Evolutionary conservation across 495 filamentous ascomycete species (phyloP), one percentile per base, ranked within the genome.

Genomic region (Cairneyella variabilis): DNA sequence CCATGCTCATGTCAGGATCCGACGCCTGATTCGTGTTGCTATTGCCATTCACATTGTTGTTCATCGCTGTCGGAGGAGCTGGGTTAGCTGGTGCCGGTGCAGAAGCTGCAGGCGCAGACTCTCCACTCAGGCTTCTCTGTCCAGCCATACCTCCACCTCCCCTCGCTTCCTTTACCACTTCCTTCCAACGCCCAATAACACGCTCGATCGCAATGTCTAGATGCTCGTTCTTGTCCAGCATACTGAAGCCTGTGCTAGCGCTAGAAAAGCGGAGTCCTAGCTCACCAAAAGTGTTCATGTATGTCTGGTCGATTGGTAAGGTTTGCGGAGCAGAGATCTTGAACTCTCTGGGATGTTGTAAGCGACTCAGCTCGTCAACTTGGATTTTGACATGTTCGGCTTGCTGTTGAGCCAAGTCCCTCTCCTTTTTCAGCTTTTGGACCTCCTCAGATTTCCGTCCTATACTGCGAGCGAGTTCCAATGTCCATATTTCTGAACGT

Each of bases 381-480:
- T 89, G 84, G 0, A 72, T 67, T 48, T 82, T 84, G 18, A 93
- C 76, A 60, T 90, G 83, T 32, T 79, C 79, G 20, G 84, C 83
- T 64, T 95, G 86, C 61, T 88, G 84, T 42, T 82, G 78, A 2
- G 83, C 74, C 9, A 74, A 64, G 17, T 83, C 82, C 21, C 90
- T 78, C 27, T 75, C 71, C 14, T 79, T 73, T 52, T 86, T 82
- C 1, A 83, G 57, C 14, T 78, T 77, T 51, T 82, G 74, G n/a
- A 82, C 75, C 57, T 83, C 78, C 49, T 88, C 83, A 34, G 80
- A 71, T 51, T 85, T 84, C n/a, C 79, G 74, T 8, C 80, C 81
- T 42, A 85, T 84, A 26, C 86, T 80, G 32, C 90, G 82, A 1
- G 84, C 83, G 34, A 89, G 75, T 62, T 92, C 89, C n/a, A 92